phyloP scores from a whole-genome alignment of 129 eudicot species.

The Flaveria linearis region DNA sequence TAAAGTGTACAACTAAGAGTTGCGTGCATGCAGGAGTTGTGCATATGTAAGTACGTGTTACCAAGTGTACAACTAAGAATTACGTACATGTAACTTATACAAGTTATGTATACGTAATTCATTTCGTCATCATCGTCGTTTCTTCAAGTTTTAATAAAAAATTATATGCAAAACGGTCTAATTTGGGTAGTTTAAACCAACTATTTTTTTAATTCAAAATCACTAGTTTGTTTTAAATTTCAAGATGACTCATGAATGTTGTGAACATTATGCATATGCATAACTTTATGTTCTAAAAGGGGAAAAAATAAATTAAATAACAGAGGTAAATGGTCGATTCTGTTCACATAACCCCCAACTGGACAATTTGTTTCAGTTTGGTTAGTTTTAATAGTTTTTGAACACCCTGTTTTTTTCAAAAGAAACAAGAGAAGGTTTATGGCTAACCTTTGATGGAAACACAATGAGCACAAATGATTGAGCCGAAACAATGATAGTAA shows the following conservation, averaged over 20 bases:
- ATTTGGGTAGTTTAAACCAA: background rate
- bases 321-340: background rate
- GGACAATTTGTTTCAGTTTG: background rate
- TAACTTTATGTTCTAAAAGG: background rate
- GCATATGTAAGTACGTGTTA: no score
- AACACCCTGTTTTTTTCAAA: background rate
- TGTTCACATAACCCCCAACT: no score
- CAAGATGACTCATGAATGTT: background rate
- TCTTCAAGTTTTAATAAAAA: no score
- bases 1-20: no score
- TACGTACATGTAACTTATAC: no score
- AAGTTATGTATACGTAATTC: no score
- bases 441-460: constrained; percentile 26
- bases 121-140: no score
- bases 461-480: constrained; percentile 8
- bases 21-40: no score
- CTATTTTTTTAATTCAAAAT: background rate
- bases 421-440: constrained; percentile 14
- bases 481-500: constrained; percentile 19
- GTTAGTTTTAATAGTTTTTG: background rate
- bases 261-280: background rate
- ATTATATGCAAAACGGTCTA: background rate
- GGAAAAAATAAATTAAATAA: background rate
- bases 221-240: background rate
- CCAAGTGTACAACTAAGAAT: no score